phyloP scores from a whole-genome alignment of 768 basidiomycete genomes.

The Pleurotus sapidus region DNA sequence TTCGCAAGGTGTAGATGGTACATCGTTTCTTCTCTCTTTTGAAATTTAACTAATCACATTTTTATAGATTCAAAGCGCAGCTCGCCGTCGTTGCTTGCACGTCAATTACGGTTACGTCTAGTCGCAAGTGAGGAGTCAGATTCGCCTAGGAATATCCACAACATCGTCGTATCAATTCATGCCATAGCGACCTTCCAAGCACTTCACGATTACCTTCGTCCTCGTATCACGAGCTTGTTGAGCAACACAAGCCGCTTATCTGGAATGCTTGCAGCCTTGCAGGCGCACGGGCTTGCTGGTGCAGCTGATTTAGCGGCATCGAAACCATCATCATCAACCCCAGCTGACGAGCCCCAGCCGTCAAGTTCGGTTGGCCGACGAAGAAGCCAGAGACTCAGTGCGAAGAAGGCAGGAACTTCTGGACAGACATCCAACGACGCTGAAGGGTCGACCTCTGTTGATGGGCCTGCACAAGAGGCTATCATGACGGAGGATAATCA shows the following conservation, averaged over 20 bases:
- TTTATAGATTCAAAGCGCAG: constrained; percentile 77
- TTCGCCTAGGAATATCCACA: constrained; percentile 81
- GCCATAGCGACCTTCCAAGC: constrained; percentile 98
- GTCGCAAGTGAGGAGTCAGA: constrained; percentile 89
- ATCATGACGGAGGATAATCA: background rate
- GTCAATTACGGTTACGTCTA: constrained; percentile 86
- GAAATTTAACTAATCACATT: background rate
- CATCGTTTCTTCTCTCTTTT: constrained; percentile 16
- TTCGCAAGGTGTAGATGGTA: constrained; percentile 78
- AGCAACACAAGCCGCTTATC: constrained; percentile 67
- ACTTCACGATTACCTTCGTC: constrained; percentile 92
- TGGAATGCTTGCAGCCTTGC: constrained; percentile 88
- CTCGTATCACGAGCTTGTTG: constrained; percentile 75
- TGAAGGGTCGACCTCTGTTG: background rate
- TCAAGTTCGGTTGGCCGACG: constrained; percentile 53
- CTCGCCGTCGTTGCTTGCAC: constrained; percentile 87
- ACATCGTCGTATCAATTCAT: constrained; percentile 95
- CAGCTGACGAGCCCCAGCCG: constrained; percentile 29
- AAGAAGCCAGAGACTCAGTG: constrained; percentile 81
- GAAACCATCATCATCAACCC: constrained; percentile 31
- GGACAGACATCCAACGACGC: constrained; percentile 11
- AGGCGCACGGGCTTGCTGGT: constrained; percentile 63
- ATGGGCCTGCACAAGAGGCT: background rate
- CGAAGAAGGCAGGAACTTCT: constrained; percentile 45
- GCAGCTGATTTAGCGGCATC: constrained; percentile 24